Percentiles rank a stretch among this genome's conserved stretches.
phyloP scores from a whole-genome alignment of 2,329 filamentous ascomycete genomes.

The Coniosporium tulheliwenetii region DNA sequence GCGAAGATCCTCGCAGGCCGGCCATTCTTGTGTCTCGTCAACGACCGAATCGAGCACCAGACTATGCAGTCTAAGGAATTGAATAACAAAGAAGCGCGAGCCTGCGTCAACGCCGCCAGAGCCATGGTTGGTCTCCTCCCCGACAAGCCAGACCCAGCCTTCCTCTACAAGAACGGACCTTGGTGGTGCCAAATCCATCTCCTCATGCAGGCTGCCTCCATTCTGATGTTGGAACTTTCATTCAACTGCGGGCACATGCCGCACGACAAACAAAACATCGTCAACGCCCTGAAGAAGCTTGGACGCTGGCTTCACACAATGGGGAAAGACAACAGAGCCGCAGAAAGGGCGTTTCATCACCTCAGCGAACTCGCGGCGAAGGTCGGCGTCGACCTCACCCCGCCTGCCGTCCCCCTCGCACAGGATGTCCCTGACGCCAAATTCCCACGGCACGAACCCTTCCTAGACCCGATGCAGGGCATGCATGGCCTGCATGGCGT shows the following conservation, averaged over 20 bases:
- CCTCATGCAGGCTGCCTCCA: constrained; percentile 20
- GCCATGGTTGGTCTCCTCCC: constrained; percentile 17
- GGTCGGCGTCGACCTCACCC: too few species aligned
- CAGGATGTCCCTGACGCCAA: too few species aligned
- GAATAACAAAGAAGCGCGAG: constrained; percentile 14
- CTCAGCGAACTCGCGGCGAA: too few species aligned
- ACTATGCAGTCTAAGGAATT: constrained; percentile 14
- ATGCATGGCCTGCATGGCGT: too few species aligned
- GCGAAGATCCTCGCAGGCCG: constrained; percentile 20
- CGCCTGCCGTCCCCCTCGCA: too few species aligned
- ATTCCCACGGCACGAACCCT: too few species aligned
- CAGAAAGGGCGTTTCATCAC: constrained; percentile 11
- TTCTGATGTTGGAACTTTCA: constrained; percentile 21
- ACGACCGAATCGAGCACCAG: constrained; percentile 15
- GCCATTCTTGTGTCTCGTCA: constrained; percentile 21
- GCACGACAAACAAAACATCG: constrained; percentile 10
- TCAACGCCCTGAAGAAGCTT: constrained; percentile 15
- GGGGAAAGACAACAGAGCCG: constrained; percentile 13
- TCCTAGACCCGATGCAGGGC: too few species aligned
- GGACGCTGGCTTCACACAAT: constrained; percentile 18
- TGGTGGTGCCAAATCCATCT: constrained; percentile 26
- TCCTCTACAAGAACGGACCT: constrained; percentile 16
- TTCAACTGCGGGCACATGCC: constrained; percentile 12
- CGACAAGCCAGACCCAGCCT: constrained; percentile 10
- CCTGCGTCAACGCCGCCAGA: constrained; percentile 19